A percentile compares a stretch with the other conserved stretches of the same genome.
Evolutionary conservation across 345 rosid species (phyloP).

Genomic region (Acer saccharum): DNA sequence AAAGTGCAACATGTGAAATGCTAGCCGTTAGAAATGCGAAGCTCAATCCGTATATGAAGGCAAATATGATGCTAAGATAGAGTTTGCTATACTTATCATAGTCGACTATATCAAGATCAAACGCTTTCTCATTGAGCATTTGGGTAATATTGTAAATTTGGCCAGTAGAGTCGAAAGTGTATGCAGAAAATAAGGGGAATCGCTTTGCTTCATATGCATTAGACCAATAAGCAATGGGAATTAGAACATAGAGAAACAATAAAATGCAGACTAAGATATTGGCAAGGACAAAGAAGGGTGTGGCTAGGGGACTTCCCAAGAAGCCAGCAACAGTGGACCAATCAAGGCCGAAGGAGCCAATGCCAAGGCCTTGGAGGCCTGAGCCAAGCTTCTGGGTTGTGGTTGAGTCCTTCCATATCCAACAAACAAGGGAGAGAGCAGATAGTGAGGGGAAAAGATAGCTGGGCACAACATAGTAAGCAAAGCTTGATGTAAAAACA

Average conservation of each 20-base stretch:
- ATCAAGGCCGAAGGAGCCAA: slow-evolving; percentile 1
- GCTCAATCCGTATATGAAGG: slow-evolving; percentile 37
- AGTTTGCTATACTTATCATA: slow-evolving; percentile 44
- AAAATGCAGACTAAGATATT: not conserved
- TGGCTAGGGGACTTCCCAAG: slow-evolving; percentile 25
- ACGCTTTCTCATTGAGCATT: slow-evolving; percentile 29
- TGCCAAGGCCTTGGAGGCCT: slow-evolving; percentile 6
- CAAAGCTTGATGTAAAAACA: slow-evolving; percentile 45
- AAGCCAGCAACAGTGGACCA: slow-evolving; percentile 3
- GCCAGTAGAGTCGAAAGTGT: slow-evolving; percentile 35
- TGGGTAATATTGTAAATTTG: slow-evolving; percentile 26
- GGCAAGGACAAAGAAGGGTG: slow-evolving; percentile 21
- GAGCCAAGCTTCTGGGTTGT: not conserved
- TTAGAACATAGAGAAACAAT: not conserved
- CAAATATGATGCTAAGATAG: slow-evolving; percentile 37
- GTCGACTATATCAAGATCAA: slow-evolving; percentile 29
- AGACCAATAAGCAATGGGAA: slow-evolving; percentile 42
- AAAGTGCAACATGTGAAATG: slow-evolving; percentile 40
- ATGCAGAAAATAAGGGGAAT: slow-evolving; percentile 44
- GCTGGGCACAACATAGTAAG: slow-evolving; percentile 50
- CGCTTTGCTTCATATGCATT: slow-evolving; percentile 41
- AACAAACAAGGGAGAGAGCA: slow-evolving; percentile 48
- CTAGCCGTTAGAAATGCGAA: slow-evolving; percentile 40
- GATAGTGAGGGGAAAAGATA: slow-evolving; percentile 49
- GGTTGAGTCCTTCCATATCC: not conserved